Evolutionary conservation across 305 asterid species (phyloP), one percentile per base, ranked within the genome.

Genomic region (Rubia occidens): DNA sequence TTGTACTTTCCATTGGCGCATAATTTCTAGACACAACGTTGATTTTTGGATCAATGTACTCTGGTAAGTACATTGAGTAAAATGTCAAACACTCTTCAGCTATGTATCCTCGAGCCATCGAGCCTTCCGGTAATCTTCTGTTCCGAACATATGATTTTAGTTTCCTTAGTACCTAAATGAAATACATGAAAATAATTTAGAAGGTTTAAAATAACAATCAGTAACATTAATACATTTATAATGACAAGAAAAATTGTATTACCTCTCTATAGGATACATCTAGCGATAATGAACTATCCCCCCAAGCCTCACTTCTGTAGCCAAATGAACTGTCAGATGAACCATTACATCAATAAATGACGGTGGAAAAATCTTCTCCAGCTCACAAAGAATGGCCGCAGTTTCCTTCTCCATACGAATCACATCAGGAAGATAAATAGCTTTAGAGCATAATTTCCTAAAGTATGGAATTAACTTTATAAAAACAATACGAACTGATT

Each of bases 191-290:
- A 47, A 47, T 47, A 47, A 47, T 47, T 35, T 0, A 47, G 11
- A 10, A 11, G 11, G 51, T 45, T 4, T 45, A 45, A 45, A 53
- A 55, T 8, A 18, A n/a, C 11, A 17, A 17, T 20, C 6, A 3
- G 20, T 18, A 55, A 6, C 18, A 9, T 55, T 17, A 0, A 54
- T 5, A 18, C 59, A 53, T 53, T 7, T 14, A 6, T 15, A 6
- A 53, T 53, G 53, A 45, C n/a, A 29, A 29, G 0, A 11, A 2
- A 44, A 15, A 18, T 8, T 56, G 20, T n/a, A 56, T 5, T 67
- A 76, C 61, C 74, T 76, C 11, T 74, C 66, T 29, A 67, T 64
- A 1, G 79, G 81, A 40, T 76, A 69, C 74, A 79, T 75, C 77
- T 58, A 74, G 5, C 58, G 69, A n/a, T 71, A 67, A 0, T 71